phyloP scores from a whole-genome alignment of 345 rosid genomes.

The Lenwebbia sp. region DNA sequence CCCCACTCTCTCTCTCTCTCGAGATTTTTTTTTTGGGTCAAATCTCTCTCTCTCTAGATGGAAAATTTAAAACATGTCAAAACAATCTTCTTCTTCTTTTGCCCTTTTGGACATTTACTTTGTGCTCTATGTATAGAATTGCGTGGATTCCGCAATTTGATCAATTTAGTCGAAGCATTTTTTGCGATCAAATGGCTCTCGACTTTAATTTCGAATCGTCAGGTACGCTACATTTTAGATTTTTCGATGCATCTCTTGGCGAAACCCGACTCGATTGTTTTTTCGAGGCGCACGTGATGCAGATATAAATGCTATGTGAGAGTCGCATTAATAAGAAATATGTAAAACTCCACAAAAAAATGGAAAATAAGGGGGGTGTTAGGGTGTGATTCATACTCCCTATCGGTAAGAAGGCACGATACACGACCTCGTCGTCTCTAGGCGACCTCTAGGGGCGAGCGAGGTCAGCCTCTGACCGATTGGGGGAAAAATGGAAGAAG shows the following conservation, averaged over 20 bases:
- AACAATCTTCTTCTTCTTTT: too few relatives aligned
- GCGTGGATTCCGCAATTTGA: not conserved
- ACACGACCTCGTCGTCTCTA: too few relatives aligned
- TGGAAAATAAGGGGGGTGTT: too few relatives aligned
- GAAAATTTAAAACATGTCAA: too few relatives aligned
- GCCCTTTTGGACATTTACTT: too few relatives aligned
- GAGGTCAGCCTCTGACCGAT: too few relatives aligned
- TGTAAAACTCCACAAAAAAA: not conserved
- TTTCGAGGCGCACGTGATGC: accelerated
- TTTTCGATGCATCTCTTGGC: not conserved
- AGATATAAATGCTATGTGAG: not conserved
- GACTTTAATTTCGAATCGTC: not conserved
- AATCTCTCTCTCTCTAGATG: too few relatives aligned
- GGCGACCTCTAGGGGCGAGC: too few relatives aligned
- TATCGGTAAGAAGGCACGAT: too few relatives aligned
- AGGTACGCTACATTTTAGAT: not conserved
- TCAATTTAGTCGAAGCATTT: not conserved
- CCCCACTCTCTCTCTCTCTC: not conserved
- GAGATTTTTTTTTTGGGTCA: too few relatives aligned
- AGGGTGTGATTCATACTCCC: too few relatives aligned
- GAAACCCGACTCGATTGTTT: not conserved
- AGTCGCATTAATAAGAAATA: not conserved
- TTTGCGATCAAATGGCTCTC: not conserved
- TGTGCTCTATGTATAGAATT: not conserved
- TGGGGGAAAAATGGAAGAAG: too few relatives aligned